Evolutionary conservation across 192 early-diverging fungal species (phyloP), one percentile per base, ranked within the genome.

Genomic region (Lobulomyces angularis): DNA sequence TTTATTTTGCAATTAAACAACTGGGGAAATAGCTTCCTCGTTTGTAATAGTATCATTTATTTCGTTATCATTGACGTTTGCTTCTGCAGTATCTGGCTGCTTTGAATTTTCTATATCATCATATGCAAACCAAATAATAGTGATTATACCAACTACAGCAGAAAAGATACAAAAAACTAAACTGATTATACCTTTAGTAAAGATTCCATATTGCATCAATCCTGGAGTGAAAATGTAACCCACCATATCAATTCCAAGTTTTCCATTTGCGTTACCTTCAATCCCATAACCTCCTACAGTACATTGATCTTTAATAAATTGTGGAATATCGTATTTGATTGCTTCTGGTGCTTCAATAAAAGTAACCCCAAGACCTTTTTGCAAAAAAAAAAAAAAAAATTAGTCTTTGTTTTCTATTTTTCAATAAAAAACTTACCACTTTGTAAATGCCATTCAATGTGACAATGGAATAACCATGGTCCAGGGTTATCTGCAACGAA

Each of bases 391-490:
- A 5, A 37, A 37, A 7, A 37, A 37, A 37, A 69, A 67, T 59
- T 55, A 71, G 25, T 68, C 57, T 27, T 49, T 32, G 27, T 39
- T 19, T 18, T 31, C 22, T 0, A 18, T 7, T n/a, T n/a, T n/a
- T n/a, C n/a, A n/a, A n/a, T n/a, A n/a, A n/a, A n/a, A n/a, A n/a
- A n/a, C n/a, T n/a, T 26, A 5, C 6, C 23, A 39, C 28, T 11
- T 16, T 32, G 16, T 12, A 14, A 41, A 62, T 82, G 75, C 73
- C 79, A 82, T 45, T 82, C 71, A 43, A 85, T 80, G 49, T 88
- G 89, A 61, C 89, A 92, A 61, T 89, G 88, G 67, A 88, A 71
- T 37, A 83, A 54, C 83, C 82, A 86, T 8, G 70, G 64, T 32
- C 86, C 85, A 8, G 83, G 80, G 58, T 88, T 88, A 53, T 87